These are phyloP conservation scores for Geranium brycei DNA, from an alignment of 345 rosid genomes.

Conservation along the genomic window DNA sequence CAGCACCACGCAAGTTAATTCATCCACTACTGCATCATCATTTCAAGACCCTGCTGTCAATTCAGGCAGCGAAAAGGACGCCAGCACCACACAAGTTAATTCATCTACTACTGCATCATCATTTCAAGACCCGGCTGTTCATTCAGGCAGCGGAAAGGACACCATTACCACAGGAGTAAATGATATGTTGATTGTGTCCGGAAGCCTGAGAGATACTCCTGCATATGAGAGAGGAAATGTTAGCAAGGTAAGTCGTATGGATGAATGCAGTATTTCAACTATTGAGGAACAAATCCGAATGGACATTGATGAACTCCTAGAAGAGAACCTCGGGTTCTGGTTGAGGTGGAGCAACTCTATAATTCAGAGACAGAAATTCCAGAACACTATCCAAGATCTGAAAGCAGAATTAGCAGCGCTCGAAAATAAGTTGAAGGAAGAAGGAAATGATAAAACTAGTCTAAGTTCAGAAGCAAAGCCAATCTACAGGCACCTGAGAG, in stretches of 20 bases:
- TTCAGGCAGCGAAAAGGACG: no score
- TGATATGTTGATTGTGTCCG: no score
- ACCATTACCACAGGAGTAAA: no score
- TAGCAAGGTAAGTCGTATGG: slow-evolving; percentile 4
- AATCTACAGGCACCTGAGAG: slow-evolving; percentile 57
- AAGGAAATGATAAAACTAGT: slow-evolving; percentile 22
- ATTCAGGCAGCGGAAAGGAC: no score
- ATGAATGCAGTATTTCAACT: slow-evolving; percentile 14
- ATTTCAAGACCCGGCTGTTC: no score
- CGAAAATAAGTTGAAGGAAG: slow-evolving; percentile 17
- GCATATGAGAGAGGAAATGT: no score
- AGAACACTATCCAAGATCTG: slow-evolving; percentile 47
- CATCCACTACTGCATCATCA: no score
- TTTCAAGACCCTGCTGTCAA: no score
- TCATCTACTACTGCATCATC: no score
- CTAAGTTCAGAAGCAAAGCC: slow-evolving; percentile 41
- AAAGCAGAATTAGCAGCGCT: slow-evolving; percentile 41
- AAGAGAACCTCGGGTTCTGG: slow-evolving; percentile 93
- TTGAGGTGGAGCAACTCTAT: slow-evolving; percentile 66
- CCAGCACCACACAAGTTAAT: no score
- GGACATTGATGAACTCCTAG: slow-evolving; percentile 58
- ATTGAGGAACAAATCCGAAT: slow-evolving; percentile 53
- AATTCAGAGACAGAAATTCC: slow-evolving; percentile 64
- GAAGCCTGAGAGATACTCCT: no score
- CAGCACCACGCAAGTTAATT: no score